Conservation (phyloP, 768 basidiomycete genomes). For the Pleurotus tuoliensis region DNA sequence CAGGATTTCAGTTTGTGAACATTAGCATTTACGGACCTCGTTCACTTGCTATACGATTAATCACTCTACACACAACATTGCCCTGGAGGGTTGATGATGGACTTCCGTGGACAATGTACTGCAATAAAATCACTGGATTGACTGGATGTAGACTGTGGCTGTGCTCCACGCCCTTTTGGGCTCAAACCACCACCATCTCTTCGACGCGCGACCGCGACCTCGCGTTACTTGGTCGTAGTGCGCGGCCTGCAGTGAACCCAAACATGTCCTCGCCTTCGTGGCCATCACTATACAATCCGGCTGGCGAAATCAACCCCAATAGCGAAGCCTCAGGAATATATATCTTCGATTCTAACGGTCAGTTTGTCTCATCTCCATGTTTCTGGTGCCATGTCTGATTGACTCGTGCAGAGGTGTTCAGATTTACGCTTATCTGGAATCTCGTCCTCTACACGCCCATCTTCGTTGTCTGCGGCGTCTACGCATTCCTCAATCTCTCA, state of each 20-base stretch:
- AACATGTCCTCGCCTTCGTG: conserved; percentile 24
- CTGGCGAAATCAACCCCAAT: conserved; percentile 44
- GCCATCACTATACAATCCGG: conserved; percentile 50
- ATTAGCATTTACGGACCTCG: background rate
- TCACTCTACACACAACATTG: background rate
- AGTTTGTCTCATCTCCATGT: conserved; percentile 3
- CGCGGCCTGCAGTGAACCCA: background rate
- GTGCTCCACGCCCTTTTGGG: background rate
- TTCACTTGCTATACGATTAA: background rate
- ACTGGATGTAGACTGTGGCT: background rate
- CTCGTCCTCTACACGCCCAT: conserved; percentile 46
- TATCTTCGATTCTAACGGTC: conserved; percentile 43
- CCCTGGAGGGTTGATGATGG: conserved; percentile 3
- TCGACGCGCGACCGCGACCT: background rate
- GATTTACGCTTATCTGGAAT: conserved; percentile 52
- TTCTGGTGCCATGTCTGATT: too few species aligned
- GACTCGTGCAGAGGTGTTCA: conserved; percentile 38
- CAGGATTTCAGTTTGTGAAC: conserved; percentile 3
- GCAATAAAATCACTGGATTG: background rate
- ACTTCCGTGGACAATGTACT: conserved; percentile 1
- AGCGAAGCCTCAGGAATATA: conserved; percentile 30
- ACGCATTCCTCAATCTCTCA: conserved; percentile 50
- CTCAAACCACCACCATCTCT: background rate
- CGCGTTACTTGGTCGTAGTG: too few species aligned
- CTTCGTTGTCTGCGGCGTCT: conserved; percentile 44